phyloP scores from a whole-genome alignment of 192 early-diverging fungal species.

The Lunasporangiospora selenospora region DNA sequence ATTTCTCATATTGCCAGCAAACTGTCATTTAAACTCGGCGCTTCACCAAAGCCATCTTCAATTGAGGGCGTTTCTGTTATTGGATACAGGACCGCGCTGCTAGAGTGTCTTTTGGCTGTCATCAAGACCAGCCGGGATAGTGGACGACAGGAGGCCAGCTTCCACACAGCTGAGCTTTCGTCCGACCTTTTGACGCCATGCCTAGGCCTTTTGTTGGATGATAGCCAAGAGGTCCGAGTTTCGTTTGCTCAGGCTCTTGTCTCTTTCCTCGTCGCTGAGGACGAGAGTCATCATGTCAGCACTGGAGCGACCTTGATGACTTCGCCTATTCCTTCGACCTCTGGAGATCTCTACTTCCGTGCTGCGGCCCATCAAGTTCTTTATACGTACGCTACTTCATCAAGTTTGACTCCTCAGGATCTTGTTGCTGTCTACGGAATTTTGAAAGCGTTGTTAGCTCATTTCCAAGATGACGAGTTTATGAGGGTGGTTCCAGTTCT shows the following conservation, averaged over 20 bases:
- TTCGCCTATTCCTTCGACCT: conserved; percentile 24
- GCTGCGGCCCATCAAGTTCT: conserved; percentile 35
- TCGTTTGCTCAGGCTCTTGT: conserved; percentile 48
- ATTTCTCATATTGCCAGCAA: conserved; percentile 57
- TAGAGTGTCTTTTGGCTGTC: conserved; percentile 56
- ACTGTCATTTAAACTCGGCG: conserved; percentile 28
- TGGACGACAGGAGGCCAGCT: conserved; percentile 33
- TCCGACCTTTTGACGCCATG: conserved; percentile 48
- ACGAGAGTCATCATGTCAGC: conserved; percentile 9
- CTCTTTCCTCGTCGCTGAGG: conserved; percentile 49
- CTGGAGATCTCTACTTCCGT: conserved; percentile 38
- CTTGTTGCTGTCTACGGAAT: conserved; percentile 32
- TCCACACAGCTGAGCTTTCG: conserved; percentile 36
- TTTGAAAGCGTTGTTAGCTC: conserved; percentile 24
- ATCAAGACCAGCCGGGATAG: conserved; percentile 49
- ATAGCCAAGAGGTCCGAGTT: conserved; percentile 40
- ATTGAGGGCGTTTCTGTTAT: conserved; percentile 52
- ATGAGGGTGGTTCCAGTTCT: conserved; percentile 38
- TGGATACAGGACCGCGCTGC: conserved; percentile 46
- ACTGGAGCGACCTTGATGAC: conserved; percentile 14
- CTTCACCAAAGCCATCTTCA: conserved; percentile 9
- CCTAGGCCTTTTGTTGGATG: conserved; percentile 43
- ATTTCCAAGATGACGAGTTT: conserved; percentile 46
- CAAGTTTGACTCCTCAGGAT: conserved; percentile 22
- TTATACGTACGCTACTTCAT: conserved; percentile 28